phyloP scores from a whole-genome alignment of 495 filamentous ascomycete species.

The Friedmanniomyces simplex region DNA sequence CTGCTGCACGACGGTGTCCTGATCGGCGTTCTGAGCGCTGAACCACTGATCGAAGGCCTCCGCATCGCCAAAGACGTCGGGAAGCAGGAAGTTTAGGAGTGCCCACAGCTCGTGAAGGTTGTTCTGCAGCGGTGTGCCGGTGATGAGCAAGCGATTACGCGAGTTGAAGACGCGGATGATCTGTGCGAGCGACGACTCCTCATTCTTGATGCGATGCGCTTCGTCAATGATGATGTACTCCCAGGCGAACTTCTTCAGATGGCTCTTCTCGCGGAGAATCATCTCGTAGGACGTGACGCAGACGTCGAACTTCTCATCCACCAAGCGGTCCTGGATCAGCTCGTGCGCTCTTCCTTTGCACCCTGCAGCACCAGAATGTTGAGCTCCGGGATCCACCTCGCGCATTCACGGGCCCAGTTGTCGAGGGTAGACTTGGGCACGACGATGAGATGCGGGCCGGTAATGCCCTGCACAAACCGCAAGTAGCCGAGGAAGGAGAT shows the following conservation, averaged over 20 bases:
- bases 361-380: conserved; percentile 92
- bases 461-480: conserved; percentile 75
- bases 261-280: conserved; percentile 89
- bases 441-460: conserved; percentile 83
- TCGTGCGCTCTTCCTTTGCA: conserved; percentile 85
- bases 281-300: conserved; percentile 96
- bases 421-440: conserved; percentile 97
- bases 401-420: conserved; percentile 96
- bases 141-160: conserved; percentile 88
- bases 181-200: conserved; percentile 92
- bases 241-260: conserved; percentile 97
- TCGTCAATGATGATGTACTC: conserved; percentile 99
- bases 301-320: conserved; percentile 87
- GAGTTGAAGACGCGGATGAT: conserved; percentile 97
- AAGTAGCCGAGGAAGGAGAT: conserved; percentile 89
- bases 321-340: conserved; percentile 79
- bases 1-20: conserved; percentile 95
- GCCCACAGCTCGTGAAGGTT: conserved; percentile 99
- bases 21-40: conserved; percentile 72
- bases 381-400: conserved; percentile 88
- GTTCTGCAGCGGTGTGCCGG: conserved; percentile 95
- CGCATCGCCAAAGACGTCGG: conserved; percentile 94
- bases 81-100: conserved; percentile 88
- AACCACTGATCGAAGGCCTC: conserved; percentile 99
- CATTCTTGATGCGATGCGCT: conserved; percentile 98